These are phyloP conservation scores for Solanum pinnatisectum DNA, from an alignment of 257 asterid species.

Conservation along the genomic window DNA sequence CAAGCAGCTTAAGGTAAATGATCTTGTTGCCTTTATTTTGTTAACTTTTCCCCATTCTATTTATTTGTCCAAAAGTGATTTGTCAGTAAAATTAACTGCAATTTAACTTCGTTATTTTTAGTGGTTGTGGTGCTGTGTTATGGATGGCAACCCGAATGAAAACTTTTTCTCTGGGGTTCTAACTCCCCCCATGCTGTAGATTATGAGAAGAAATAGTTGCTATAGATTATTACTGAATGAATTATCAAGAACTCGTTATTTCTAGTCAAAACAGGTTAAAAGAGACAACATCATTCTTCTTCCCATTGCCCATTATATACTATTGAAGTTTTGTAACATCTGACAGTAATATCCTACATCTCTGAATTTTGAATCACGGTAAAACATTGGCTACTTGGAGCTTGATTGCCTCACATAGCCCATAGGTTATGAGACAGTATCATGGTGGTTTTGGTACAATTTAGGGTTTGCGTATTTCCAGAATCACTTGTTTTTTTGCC, in stretches of 20 bases:
- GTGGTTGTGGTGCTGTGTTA: neutral
- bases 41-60: neutral
- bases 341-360: neutral
- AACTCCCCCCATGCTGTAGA: neutral
- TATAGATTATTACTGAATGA: neutral
- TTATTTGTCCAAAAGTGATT: neutral
- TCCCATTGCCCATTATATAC: neutral
- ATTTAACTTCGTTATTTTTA: neutral
- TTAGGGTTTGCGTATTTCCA: neutral
- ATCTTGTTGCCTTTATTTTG: neutral
- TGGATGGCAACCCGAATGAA: neutral
- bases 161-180: neutral
- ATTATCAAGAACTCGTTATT: neutral
- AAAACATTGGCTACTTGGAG: neutral
- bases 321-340: neutral
- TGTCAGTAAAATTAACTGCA: neutral
- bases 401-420: neutral
- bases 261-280: neutral
- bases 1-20: conserved; percentile 56
- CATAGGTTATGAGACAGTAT: neutral
- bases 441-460: neutral
- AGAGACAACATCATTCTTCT: neutral
- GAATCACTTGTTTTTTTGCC: neutral
- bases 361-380: neutral
- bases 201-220: neutral